A percentile compares a stretch with the other conserved stretches of the same genome.
Evolutionary conservation across 805 yeast genomes (phyloP).

Genomic region (Sugiyamaella boreocaroliniensis): DNA sequence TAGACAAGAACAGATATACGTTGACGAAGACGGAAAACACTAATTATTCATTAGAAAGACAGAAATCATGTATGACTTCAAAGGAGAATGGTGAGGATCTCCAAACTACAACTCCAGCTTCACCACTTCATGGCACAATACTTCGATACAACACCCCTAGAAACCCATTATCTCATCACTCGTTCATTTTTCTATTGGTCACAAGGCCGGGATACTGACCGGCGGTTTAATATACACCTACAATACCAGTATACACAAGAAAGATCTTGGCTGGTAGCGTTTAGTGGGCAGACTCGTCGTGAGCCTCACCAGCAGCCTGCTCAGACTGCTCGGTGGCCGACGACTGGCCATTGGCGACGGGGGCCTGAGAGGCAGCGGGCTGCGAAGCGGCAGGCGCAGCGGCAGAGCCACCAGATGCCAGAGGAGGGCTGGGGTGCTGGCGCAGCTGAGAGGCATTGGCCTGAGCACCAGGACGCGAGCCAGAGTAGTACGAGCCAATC

Average conservation of each 20-base stretch:
- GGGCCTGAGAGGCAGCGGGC: conserved; percentile 19
- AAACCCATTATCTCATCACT: neutral
- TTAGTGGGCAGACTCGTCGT: neutral
- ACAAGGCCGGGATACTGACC: neutral
- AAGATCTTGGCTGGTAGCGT: neutral
- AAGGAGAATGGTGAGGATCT: too few species aligned
- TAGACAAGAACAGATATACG: too few species aligned
- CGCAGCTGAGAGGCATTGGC: neutral
- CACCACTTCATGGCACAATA: too few species aligned
- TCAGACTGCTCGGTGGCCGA: neutral
- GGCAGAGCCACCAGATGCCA: conserved; percentile 14
- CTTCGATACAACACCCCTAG: too few species aligned
- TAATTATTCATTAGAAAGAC: too few species aligned
- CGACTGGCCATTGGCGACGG: conserved; percentile 4
- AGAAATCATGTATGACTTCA: too few species aligned
- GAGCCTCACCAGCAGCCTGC: neutral
- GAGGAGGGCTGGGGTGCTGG: conserved; percentile 12
- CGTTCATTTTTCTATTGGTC: neutral
- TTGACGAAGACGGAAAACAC: neutral
- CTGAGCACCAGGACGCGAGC: conserved; percentile 7
- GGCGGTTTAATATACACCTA: neutral
- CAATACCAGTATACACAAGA: neutral
- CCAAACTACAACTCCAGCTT: too few species aligned
- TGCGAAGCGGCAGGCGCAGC: conserved; percentile 20
- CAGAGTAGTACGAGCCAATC: conserved; percentile 13